Evolutionary conservation across 1,284 basidiomycete species (phyloP).

Genomic region (Phylloboletellus chloephorus): DNA sequence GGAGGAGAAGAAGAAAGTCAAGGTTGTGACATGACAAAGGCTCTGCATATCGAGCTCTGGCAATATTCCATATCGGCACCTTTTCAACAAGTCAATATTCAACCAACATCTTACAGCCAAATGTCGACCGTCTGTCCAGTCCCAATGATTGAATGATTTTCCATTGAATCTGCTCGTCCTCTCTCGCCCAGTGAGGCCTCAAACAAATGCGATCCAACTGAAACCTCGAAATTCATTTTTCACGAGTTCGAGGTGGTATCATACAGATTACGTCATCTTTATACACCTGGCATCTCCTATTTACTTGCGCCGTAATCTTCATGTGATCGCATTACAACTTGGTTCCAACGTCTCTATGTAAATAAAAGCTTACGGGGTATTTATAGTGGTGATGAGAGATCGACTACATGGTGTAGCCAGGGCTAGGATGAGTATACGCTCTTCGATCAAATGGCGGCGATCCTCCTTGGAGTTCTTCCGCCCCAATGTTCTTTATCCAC

Average conservation of each 20-base stretch:
- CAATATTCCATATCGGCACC: slow-evolving; percentile 38
- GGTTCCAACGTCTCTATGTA: too few relatives aligned
- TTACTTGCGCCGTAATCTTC: too few relatives aligned
- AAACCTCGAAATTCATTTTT: slow-evolving; percentile 15
- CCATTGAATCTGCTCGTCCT: too few relatives aligned
- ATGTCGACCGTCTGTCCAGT: too few relatives aligned
- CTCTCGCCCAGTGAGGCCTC: too few relatives aligned
- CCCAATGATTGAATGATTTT: too few relatives aligned
- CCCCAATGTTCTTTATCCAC: slow-evolving; percentile 90
- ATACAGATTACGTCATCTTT: slow-evolving; percentile 27
- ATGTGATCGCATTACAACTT: slow-evolving; percentile 2
- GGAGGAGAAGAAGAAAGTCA: slow-evolving; percentile 30
- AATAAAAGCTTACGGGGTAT: slow-evolving; percentile 24
- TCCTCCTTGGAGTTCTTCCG: slow-evolving; percentile 30
- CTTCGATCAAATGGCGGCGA: not conserved
- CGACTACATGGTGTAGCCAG: slow-evolving; percentile 8
- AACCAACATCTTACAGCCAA: slow-evolving; percentile 7
- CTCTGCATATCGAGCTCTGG: slow-evolving; percentile 36
- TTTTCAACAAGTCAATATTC: slow-evolving; percentile 30
- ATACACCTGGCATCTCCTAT: too few relatives aligned
- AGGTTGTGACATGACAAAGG: slow-evolving; percentile 35
- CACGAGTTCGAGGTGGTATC: slow-evolving; percentile 16
- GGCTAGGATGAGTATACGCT: not conserved
- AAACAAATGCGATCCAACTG: too few relatives aligned
- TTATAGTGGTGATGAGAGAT: slow-evolving; percentile 20